Evolutionary conservation across 2,329 filamentous ascomycete species (phyloP).

Genomic region (Pseudovirgaria hyperparasitica): DNA sequence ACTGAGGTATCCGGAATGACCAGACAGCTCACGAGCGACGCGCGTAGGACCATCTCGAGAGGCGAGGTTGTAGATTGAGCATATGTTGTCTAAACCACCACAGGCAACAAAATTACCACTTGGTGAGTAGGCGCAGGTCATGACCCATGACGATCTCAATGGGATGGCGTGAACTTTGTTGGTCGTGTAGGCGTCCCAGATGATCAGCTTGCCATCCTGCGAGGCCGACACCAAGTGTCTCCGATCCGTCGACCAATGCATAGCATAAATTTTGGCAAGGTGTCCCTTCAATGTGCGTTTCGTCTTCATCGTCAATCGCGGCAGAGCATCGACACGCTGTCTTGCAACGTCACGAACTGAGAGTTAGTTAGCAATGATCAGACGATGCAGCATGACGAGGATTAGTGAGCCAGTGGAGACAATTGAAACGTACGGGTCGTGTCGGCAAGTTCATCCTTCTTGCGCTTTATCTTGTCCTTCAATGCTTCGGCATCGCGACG

Average conservation of each 20-base stretch:
- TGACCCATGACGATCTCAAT: slow-evolving; percentile 95
- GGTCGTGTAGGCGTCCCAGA: slow-evolving; percentile 99
- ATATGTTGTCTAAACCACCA: slow-evolving; percentile 98
- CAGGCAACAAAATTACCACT: slow-evolving; percentile 98
- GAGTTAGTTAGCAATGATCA: slow-evolving; percentile 13
- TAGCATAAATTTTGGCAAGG: slow-evolving; percentile 97
- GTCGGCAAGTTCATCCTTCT: slow-evolving; percentile 99
- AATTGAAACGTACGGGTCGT: slow-evolving; percentile 66
- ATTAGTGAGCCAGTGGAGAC: slow-evolving; percentile 2
- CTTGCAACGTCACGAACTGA: slow-evolving; percentile 85
- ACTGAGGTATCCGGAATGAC: slow-evolving; percentile 91
- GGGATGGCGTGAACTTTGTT: slow-evolving; percentile 99
- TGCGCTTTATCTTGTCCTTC: slow-evolving; percentile 98
- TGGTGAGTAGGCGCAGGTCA: slow-evolving; percentile 98
- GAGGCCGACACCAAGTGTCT: slow-evolving; percentile 95
- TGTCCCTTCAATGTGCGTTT: slow-evolving; percentile 96
- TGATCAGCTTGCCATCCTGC: slow-evolving; percentile 98
- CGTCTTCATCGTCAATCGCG: slow-evolving; percentile 92
- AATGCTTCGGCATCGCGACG: slow-evolving; percentile 94
- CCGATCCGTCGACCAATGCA: slow-evolving; percentile 99
- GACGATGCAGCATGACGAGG: slow-evolving; percentile 1
- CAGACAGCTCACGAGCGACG: slow-evolving; percentile 88
- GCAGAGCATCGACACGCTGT: slow-evolving; percentile 82
- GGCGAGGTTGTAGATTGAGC: slow-evolving; percentile 98
- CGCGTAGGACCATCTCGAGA: slow-evolving; percentile 94